A percentile compares a stretch with the other conserved stretches of the same genome.
phyloP scores from a whole-genome alignment of 768 basidiomycete species.

The Suillus alpinus region DNA sequence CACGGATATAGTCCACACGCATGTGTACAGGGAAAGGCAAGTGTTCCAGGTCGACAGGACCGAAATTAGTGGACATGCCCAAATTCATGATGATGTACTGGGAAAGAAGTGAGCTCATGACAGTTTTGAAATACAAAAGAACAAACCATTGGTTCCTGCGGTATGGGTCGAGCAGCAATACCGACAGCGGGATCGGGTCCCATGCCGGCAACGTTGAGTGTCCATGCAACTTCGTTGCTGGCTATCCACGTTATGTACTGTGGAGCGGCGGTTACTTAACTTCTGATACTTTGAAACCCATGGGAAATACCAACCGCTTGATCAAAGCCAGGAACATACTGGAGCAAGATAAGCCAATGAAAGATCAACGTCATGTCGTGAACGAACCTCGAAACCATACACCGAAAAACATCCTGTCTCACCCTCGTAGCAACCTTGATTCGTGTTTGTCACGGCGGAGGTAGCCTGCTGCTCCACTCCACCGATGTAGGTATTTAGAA shows the following conservation, averaged over 20 bases:
- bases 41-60: constrained; percentile 50
- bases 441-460: constrained; percentile 65
- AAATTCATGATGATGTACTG: constrained; percentile 56
- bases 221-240: constrained; percentile 69
- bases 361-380: background rate
- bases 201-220: constrained; percentile 64
- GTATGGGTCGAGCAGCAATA: constrained; percentile 65
- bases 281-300: background rate
- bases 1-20: constrained; percentile 57
- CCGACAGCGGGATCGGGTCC: constrained; percentile 56
- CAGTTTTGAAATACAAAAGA: background rate
- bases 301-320: constrained; percentile 45
- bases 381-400: constrained; percentile 77
- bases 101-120: background rate
- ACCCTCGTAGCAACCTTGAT: constrained; percentile 69
- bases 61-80: constrained; percentile 62
- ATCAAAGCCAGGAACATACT: constrained; percentile 58
- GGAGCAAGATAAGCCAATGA: background rate
- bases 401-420: constrained; percentile 59
- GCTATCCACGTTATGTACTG: constrained; percentile 88
- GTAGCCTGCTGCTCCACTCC: constrained; percentile 76
- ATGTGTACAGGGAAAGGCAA: constrained; percentile 50
- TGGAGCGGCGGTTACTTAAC: background rate
- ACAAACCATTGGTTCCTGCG: constrained; percentile 84
- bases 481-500: constrained; percentile 65